Base-by-base conservation (phyloP, 2,329 filamentous ascomycete genomes). In the Teratosphaeria viscida region DNA sequence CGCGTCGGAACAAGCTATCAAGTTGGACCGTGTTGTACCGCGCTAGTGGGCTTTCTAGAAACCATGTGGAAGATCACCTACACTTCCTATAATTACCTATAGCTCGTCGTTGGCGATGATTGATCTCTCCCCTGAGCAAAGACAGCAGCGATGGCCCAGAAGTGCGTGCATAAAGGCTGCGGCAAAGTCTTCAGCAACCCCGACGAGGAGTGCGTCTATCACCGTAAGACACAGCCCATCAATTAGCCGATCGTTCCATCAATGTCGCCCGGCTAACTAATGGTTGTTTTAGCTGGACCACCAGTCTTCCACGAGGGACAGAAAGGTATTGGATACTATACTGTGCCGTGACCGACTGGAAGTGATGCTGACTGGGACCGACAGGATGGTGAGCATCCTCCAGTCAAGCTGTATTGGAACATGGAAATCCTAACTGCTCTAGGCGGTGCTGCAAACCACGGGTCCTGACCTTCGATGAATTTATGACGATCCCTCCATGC, bases 281-380 rank as follows among this genome's bases (percentile, higher is more conserved):
- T 49, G 43, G 62, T 58, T 59, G 32, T 59, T 57, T 11, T 52
- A 65, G 61, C 63, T 32, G 60, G 59, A 32, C 67, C 70, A 34
- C 94, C 94, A 54, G 82, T 94, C 73, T 99, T 99, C 75, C 94
- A 97, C 74, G 94, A 99, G 78, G 94, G 94, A 62, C 92, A 96
- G 77, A 97, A 99, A 85, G 94, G 92, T 96, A 79, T 72, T 77
- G 8, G 8, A 10, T 49, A 5, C 43, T 49, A 16, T 11, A 19
- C 8, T 23, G 8, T 49, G 16, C 43, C 19, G 43, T 32, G 4
- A 32, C 16, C 8, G 6, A 23, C n/a, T 8, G 43, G 19, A n/a
- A 5, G 43, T 11, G 3, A 49, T 49, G 43, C 43, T 49, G 43
- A 49, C 43, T 10, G 19, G 8, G 16, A 5, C 5, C 19, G 43